phyloP scores from a whole-genome alignment of 352 stramenopile species.

The Phytophthora constricta region DNA sequence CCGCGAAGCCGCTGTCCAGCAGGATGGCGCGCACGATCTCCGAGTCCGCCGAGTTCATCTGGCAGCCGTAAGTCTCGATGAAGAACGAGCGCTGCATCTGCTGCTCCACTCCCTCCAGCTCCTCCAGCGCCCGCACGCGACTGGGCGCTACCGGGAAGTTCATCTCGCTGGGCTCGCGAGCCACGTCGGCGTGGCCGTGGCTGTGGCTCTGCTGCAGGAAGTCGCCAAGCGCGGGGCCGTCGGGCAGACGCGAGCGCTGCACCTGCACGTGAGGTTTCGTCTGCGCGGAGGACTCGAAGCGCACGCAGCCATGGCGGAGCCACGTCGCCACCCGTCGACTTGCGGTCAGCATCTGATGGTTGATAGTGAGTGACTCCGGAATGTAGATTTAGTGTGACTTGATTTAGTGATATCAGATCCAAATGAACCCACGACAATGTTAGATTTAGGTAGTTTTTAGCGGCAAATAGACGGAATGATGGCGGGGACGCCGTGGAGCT shows the following conservation, averaged over 20 bases:
- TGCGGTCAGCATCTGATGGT: constrained; percentile 35
- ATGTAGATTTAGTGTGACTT: too few species aligned
- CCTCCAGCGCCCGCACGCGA: constrained; percentile 61
- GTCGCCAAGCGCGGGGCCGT: constrained; percentile 68
- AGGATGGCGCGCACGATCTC: constrained; percentile 98
- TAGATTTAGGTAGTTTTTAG: neutral
- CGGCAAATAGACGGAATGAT: neutral
- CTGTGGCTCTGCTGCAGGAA: constrained; percentile 65
- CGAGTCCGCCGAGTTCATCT: constrained; percentile 99
- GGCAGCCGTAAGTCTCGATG: constrained; percentile 98
- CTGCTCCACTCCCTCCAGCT: constrained; percentile 38
- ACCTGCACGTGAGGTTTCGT: constrained; percentile 36
- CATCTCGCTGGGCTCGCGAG: constrained; percentile 71
- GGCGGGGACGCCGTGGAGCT: constrained; percentile 55
- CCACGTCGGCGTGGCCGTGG: constrained; percentile 32
- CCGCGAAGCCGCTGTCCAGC: constrained; percentile 69
- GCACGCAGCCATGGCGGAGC: constrained; percentile 1
- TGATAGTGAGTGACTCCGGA: too few species aligned
- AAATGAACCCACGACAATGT: too few species aligned
- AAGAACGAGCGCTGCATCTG: constrained; percentile 62
- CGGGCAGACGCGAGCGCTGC: constrained; percentile 47
- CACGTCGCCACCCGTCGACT: too few species aligned
- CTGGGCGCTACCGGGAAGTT: constrained; percentile 58
- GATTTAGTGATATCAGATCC: too few species aligned
- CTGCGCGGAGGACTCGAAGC: constrained; percentile 38